Base-by-base conservation (phyloP, 768 basidiomycete genomes). In the Boletus rubroflammeus region DNA sequence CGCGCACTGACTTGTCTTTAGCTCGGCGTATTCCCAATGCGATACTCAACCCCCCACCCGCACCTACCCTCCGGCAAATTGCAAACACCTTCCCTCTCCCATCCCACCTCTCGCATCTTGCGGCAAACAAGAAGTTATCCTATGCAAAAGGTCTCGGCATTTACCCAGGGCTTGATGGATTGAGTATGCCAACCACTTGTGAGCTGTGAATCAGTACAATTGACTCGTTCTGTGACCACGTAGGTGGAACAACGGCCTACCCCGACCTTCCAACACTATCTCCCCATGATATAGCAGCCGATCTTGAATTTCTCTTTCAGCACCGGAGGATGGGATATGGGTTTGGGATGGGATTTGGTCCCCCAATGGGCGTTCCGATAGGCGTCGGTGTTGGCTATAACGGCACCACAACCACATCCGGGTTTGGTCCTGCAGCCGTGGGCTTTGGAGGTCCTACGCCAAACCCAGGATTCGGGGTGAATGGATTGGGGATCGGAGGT, bases 41-140 rank as follows among this genome's bases (percentile, higher is more conserved):
- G 17, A 80, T 79, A 11, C 73, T 76, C 26, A 76, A 81, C 21
- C 72, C 80, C 3, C 79, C 79, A 10, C 76, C 77, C 5, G 75
- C 84, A 10, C 87, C 83, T 1, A 80, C 83, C 10, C 73, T 90
- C 29, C 81, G 84, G n/a, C 81, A 85, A 62, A 80, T 90, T 29
- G 72, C 85, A 61, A 84, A 83, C 58, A 74, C 80, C 14, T 76
- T 80, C 54, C 82, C 85, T 1, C 78, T 81, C 50, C 73, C 72
- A 4, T 66, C 65, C 43, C 57, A 59, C 34, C 62, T 57, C 40
- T 63, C 55, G 42, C 63, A 62, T 56, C 54, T 52, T 48, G 62
- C 59, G 48, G 55, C 56, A 31, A 64, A 55, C 56, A 67, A 59
- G 44, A 57, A 40, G 36, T 38, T 50, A 54, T 67, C 49, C 49